Percentiles rank a stretch among this genome's conserved stretches.
These are phyloP conservation scores for Wickerhamiella allomyrinae DNA, from an alignment of 805 yeast species.

Conservation along the genomic window DNA sequence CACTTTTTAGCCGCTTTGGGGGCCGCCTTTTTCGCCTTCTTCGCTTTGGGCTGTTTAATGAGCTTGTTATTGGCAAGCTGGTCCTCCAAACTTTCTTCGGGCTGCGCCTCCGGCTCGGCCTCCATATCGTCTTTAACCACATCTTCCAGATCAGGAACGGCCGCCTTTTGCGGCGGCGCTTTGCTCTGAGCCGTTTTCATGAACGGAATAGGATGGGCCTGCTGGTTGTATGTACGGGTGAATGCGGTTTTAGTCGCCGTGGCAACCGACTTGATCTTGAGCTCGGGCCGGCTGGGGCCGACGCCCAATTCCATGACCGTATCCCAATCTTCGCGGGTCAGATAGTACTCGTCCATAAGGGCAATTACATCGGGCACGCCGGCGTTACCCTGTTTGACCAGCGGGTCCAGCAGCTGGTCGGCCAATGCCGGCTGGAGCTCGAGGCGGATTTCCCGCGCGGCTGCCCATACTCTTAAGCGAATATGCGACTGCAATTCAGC, in stretches of 20 bases:
- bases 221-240: slow-evolving; percentile 68
- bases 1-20: not conserved
- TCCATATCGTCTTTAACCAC: slow-evolving; percentile 44
- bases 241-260: slow-evolving; percentile 72
- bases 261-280: slow-evolving; percentile 46
- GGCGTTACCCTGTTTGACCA: slow-evolving; percentile 39
- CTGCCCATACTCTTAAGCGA: slow-evolving; percentile 63
- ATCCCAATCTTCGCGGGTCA: slow-evolving; percentile 91
- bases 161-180: slow-evolving; percentile 24
- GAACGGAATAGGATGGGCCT: slow-evolving; percentile 72
- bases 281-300: slow-evolving; percentile 36
- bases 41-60: slow-evolving; percentile 13
- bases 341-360: slow-evolving; percentile 70
- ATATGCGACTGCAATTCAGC: slow-evolving; percentile 86
- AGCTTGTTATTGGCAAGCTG: slow-evolving; percentile 25
- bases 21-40: not conserved
- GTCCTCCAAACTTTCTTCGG: slow-evolving; percentile 28
- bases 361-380: slow-evolving; percentile 54
- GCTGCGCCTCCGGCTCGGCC: slow-evolving; percentile 17
- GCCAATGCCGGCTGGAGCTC: slow-evolving; percentile 59
- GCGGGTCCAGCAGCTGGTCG: slow-evolving; percentile 42
- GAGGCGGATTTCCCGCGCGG: slow-evolving; percentile 57
- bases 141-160: slow-evolving; percentile 53
- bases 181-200: slow-evolving; percentile 36
- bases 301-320: slow-evolving; percentile 68